Conservation (phyloP, 192 early-diverging fungal species). For the Helicostylum pulchrum region DNA sequence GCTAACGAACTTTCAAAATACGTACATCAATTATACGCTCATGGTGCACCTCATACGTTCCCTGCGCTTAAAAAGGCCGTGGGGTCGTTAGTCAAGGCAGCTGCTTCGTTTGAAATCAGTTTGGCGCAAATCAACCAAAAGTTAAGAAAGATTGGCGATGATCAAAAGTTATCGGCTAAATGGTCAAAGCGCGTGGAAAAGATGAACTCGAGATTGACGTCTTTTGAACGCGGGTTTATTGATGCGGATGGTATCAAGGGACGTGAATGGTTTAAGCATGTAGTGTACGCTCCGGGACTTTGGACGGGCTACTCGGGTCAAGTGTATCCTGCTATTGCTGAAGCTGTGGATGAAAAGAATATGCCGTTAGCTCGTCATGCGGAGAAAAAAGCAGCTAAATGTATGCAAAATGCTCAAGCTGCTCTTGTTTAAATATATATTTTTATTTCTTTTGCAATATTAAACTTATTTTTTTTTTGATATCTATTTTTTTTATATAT, state of each 20-base stretch:
- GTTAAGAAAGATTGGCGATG: conserved; percentile 3
- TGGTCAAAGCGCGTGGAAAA: conserved; percentile 20
- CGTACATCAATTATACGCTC: conserved; percentile 32
- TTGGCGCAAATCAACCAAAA: conserved; percentile 9
- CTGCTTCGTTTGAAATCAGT: conserved; percentile 15
- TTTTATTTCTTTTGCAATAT: neutral
- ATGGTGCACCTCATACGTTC: conserved; percentile 20
- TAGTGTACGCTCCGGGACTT: conserved; percentile 53
- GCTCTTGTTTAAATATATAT: neutral
- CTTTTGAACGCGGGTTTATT: conserved; percentile 57
- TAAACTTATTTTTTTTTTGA: no score
- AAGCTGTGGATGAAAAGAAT: conserved; percentile 29
- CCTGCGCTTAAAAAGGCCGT: conserved; percentile 11
- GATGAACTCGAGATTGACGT: conserved; percentile 46
- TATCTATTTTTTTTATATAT: no score
- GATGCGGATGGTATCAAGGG: conserved; percentile 51
- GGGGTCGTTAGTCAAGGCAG: neutral
- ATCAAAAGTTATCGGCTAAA: conserved; percentile 14
- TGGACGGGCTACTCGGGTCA: conserved; percentile 42
- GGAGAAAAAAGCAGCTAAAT: conserved; percentile 27
- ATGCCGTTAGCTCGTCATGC: conserved; percentile 14
- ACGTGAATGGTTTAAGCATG: conserved; percentile 59
- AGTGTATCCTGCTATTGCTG: conserved; percentile 30
- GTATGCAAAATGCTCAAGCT: conserved; percentile 22
- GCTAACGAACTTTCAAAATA: conserved; percentile 44